phyloP scores from a whole-genome alignment of 1,139 yeast species.

The Saccharomyces hybrid region DNA sequence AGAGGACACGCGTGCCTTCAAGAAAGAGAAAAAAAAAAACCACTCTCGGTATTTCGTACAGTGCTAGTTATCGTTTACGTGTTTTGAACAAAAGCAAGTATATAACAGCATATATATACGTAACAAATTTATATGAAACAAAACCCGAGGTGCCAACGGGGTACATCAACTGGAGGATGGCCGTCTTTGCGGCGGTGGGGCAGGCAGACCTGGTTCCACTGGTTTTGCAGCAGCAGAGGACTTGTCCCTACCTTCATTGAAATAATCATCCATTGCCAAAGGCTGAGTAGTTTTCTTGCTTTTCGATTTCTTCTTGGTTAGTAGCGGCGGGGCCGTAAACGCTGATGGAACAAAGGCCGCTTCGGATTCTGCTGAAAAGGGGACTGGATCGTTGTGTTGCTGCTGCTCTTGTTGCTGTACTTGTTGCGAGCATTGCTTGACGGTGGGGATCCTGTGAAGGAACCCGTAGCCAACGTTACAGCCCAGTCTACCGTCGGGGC shows the following conservation, averaged over 20 bases:
- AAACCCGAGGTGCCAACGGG: background rate
- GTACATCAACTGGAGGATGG: background rate
- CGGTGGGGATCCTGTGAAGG: conserved; percentile 69
- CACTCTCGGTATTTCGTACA: background rate
- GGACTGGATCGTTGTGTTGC: conserved; percentile 1
- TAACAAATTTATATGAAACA: background rate
- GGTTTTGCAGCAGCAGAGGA: conserved; percentile 22
- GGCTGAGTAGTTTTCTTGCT: conserved; percentile 6
- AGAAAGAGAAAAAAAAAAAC: no score
- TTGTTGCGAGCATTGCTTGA: conserved; percentile 8
- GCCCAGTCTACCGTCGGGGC: conserved; percentile 74
- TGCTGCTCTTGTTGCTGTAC: conserved; percentile 4
- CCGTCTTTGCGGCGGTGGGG: conserved; percentile 30
- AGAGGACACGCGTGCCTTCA: background rate
- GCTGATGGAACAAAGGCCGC: conserved; percentile 17
- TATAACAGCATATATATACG: background rate
- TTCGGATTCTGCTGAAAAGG: conserved; percentile 8
- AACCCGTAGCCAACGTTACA: conserved; percentile 94
- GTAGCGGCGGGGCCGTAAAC: conserved; percentile 18
- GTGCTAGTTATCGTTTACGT: background rate
- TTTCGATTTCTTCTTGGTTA: conserved; percentile 28
- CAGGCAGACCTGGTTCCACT: conserved; percentile 14
- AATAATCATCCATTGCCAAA: conserved; percentile 30
- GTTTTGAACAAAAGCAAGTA: background rate
- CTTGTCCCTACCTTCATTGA: conserved; percentile 34